Percentiles rank a stretch among this genome's conserved stretches.
Conservation (phyloP, 2,329 filamentous ascomycete genomes). For the Aureobasidium lini region DNA sequence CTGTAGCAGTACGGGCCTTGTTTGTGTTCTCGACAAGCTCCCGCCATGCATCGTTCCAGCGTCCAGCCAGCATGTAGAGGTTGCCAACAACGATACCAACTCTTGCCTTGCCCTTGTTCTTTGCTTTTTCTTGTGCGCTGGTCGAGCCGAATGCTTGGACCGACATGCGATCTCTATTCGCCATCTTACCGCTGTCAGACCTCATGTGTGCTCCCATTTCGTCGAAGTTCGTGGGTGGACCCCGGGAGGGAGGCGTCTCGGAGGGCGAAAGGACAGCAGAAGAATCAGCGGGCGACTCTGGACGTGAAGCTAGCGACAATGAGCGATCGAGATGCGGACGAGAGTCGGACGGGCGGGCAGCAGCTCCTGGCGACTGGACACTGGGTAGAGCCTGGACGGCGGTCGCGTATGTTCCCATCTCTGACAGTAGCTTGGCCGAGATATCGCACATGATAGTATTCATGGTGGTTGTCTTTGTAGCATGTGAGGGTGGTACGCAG, state of each 20-base stretch:
- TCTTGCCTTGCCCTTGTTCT: constrained; percentile 73
- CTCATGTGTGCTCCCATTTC: constrained; percentile 37
- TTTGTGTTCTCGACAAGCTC: constrained; percentile 75
- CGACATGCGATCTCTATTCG: constrained; percentile 50
- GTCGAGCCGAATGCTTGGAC: constrained; percentile 61
- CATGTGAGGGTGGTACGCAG: constrained; percentile 59
- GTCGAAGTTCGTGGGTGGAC: constrained; percentile 47
- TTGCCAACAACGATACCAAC: constrained; percentile 74
- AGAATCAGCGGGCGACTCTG: constrained; percentile 22
- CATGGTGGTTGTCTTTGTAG: constrained; percentile 64
- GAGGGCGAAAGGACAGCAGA: constrained; percentile 44
- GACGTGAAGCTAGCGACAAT: constrained; percentile 13
- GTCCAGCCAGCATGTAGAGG: constrained; percentile 78
- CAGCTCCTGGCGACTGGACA: constrained; percentile 65
- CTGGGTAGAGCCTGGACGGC: constrained; percentile 49
- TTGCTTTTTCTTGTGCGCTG: constrained; percentile 55
- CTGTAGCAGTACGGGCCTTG: constrained; percentile 69
- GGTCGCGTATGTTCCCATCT: constrained; percentile 41
- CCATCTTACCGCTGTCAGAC: constrained; percentile 18
- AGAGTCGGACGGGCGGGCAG: constrained; percentile 28
- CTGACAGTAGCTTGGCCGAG: constrained; percentile 37
- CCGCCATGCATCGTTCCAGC: constrained; percentile 81
- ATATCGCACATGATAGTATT: constrained; percentile 40
- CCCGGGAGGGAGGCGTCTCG: constrained; percentile 17
- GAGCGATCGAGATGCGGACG: constrained; percentile 30